Evolutionary conservation across 495 filamentous ascomycete species (phyloP), one percentile per base, ranked within the genome.

Genomic region (Hypoxylon crocopeplum): DNA sequence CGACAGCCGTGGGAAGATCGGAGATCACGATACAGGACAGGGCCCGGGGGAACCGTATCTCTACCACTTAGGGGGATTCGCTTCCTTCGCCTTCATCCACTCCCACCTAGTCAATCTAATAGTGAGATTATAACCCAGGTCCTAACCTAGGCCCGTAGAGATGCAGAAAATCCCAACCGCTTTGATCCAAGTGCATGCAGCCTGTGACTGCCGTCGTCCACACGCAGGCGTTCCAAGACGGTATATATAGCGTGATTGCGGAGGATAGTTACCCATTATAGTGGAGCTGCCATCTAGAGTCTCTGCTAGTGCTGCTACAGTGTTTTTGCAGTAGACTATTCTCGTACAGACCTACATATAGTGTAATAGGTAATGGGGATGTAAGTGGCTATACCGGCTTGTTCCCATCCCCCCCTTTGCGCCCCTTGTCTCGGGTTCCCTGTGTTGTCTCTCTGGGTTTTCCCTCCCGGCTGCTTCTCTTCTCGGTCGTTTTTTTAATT

Each of bases 141-240:
- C 42, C 42, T 34, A 20, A 53, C 20, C 34, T 49, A 38, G 41
- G 17, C 8, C 20, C 44, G 45, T 39, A 27, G 7, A 48, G n/a
- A 48, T 55, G 49, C 54, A 64, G 49, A 16, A 16, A 48, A 37
- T 42, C 15, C 1, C 30, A 47, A 21, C 49, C 54, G 45, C 20
- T 54, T 64, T 59, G 19, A 59, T 64, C 60, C 30, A 54, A 27
- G 37, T 59, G 60, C 60, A 64, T 64, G 49, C 54, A 64, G 42
- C 48, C 36, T 24, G 38, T 34, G 30, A 20, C 32, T 40, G 24
- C 41, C 22, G 30, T 42, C 5, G 13, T 42, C 38, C 39, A 49
- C 15, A 21, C 24, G 44, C n/a, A 33, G 29, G 29, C 22, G 22
- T 16, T 11, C 41, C 41, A 45, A 45, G 41, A 6, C 1, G 5